phyloP scores from a whole-genome alignment of 352 stramenopile species.

The Pythium guiyangense region DNA sequence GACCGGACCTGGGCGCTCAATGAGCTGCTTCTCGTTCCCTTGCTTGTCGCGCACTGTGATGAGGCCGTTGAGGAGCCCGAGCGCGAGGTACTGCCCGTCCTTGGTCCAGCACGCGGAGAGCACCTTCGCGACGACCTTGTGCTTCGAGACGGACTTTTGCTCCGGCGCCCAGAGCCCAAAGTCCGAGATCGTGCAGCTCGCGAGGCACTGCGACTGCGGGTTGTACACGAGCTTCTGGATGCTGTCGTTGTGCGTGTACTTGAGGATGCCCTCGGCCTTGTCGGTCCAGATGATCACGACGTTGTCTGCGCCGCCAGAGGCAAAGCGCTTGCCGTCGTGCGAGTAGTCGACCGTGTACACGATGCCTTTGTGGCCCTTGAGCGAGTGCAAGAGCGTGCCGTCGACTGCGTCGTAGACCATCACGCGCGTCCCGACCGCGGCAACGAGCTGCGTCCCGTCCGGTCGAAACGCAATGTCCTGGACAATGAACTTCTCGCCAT shows the following conservation, averaged over 20 bases:
- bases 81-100: constrained; percentile 88
- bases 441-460: constrained; percentile 87
- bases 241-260: constrained; percentile 94
- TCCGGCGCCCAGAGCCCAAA: constrained; percentile 94
- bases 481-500: constrained; percentile 82
- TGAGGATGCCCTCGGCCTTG: constrained; percentile 93
- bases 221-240: constrained; percentile 93
- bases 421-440: constrained; percentile 88
- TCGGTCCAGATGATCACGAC: constrained; percentile 96
- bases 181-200: constrained; percentile 91
- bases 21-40: constrained; percentile 87
- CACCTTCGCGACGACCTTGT: constrained; percentile 93
- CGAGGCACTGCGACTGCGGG: constrained; percentile 88
- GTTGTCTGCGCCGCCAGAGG: constrained; percentile 91
- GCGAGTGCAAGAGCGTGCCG: constrained; percentile 87
- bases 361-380: constrained; percentile 89
- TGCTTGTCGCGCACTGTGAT: constrained; percentile 90
- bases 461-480: constrained; percentile 90
- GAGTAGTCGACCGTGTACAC: constrained; percentile 93
- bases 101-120: constrained; percentile 89
- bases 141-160: constrained; percentile 93
- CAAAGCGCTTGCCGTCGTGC: constrained; percentile 90
- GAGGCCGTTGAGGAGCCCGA: constrained; percentile 90
- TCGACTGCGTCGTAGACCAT: constrained; percentile 91
- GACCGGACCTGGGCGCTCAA: constrained; percentile 82